Evolutionary conservation across 345 rosid genomes (phyloP), one percentile per base, ranked within the genome.

Genomic region (Punica granatum): DNA sequence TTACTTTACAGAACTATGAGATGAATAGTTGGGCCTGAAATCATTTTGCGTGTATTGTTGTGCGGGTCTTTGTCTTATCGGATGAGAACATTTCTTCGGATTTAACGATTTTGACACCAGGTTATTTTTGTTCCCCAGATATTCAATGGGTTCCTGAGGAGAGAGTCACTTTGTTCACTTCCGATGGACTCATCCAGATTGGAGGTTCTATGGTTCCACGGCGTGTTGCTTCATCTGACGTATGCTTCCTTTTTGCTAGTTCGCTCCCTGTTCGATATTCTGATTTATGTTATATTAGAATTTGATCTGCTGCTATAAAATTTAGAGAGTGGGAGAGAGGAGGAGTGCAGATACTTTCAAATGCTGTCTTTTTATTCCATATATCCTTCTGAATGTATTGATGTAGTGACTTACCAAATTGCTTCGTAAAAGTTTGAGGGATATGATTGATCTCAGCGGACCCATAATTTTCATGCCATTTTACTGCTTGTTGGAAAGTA

Each of bases 81-180:
- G n/a, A 15, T 31, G 41, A 61, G 41, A 31, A 34, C 11, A 11
- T 16, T 61, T 19, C 21, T 18, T 18, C 4, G 36, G 36, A 4
- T 61, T 15, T 54, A 12, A 58, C 43, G 37, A 46, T 43, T 69
- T 5, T 60, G 21, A 65, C 63, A 25, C 66, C 33, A 62, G 15
- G 43, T 46, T 4, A 32, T 18, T 31, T 37, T 59, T 21, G 65
- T 65, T 16, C 70, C 64, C 48, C 75, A 86, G 91, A 66, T 60
- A 73, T 92, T 23, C 90, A 90, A 76, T 92, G 98, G 98, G 82
- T 90, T 77, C 90, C 79, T 30, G 90, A 90, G 76, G 98, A 90
- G 54, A 84, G 89, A 60, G 82, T 88, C 21, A 90, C 97, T 33
- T 75, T 90, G 72, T 92, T 92, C 79, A 88, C 97, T 18, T 67